Evolutionary conservation across 148 eudicot genomes (phyloP), one percentile per base, ranked within the genome.

Genomic region (Vaccinium vitisidaea): DNA sequence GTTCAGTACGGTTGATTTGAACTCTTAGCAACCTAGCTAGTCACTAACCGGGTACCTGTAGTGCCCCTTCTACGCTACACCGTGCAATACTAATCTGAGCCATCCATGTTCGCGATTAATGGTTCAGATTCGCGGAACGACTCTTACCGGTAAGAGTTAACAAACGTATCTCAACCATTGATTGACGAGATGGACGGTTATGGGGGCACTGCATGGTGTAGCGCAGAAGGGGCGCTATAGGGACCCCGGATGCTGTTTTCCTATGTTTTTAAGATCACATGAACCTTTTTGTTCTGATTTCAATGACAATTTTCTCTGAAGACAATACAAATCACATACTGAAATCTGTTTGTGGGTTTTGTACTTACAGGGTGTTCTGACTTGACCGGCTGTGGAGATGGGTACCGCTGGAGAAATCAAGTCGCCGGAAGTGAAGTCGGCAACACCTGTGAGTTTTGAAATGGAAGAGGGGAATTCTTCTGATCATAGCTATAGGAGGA

Each of bases 371-470:
- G 73, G 58, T 32, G 74, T 27, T 69, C 13, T 52, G 12, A 52
- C 55, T 52, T 10, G 55, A 52, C 11, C 55, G 13, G 55, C 46
- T 14, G 74, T 27, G 18, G 74, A 69, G 39, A 86, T 84, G 92
- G 89, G 84, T 83, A 84, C 81, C 14, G 84, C 5, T 5, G 74
- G 76, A 80, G 95, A 94, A 85, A 92, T 92, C 85, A 88, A 88
- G 89, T 89, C 95, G 50, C 91, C 92, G 56, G 92, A 88, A 56
- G 82, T 13, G 52, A 53, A 11, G 32, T 67, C 71, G 8, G n/a
- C 54, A 4, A 80, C 82, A 7, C 49, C 87, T 0, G 18, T 55
- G 16, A 59, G 75, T 8, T 59, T 78, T 12, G 74, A 14, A 12
- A 27, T 13, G 74, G 74, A 5, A 54, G 83, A 69, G 14, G 82